Percentiles rank a stretch among this genome's conserved stretches.
Conservation (phyloP, 306 rosid genomes). For the Cucumis hystrix region DNA sequence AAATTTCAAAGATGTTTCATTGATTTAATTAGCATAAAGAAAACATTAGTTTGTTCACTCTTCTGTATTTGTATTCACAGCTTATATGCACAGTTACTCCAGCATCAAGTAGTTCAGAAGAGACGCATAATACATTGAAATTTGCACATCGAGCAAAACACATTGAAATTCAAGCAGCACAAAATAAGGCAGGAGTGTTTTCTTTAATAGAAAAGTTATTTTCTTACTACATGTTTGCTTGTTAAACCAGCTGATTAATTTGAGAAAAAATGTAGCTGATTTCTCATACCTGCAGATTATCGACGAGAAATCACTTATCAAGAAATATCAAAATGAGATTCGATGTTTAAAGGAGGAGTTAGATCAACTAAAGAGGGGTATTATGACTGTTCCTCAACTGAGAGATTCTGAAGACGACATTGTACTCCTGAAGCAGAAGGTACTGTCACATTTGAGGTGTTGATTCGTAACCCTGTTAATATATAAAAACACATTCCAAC, state of each 20-base stretch:
- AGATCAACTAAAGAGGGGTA: constrained; percentile 78
- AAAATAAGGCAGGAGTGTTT: constrained; percentile 49
- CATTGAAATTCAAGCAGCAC: constrained; percentile 92
- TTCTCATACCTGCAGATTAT: constrained; percentile 55
- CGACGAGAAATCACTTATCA: constrained; percentile 97
- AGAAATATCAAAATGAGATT: constrained; percentile 93
- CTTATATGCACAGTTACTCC: constrained; percentile 97
- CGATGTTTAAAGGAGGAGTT: constrained; percentile 80
- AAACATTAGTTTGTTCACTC: constrained; percentile 11
- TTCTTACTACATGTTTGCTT: constrained; percentile 10
- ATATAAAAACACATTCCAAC: too few relatives aligned
- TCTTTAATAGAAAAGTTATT: neutral
- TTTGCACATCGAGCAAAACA: constrained; percentile 98
- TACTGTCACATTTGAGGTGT: constrained; percentile 10
- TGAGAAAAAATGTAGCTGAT: neutral
- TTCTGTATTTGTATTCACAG: constrained; percentile 34
- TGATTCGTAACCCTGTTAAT: too few relatives aligned
- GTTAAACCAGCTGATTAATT: neutral
- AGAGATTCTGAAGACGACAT: constrained; percentile 62
- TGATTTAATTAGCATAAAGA: constrained; percentile 4
- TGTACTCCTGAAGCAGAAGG: constrained; percentile 86
- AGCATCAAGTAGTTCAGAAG: constrained; percentile 91
- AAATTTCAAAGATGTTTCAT: neutral
- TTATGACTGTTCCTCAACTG: constrained; percentile 56
- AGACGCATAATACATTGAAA: constrained; percentile 91